These are phyloP conservation scores for Avena atlantica DNA, from an alignment of 176 grass and related monocot species.

Conservation along the genomic window DNA sequence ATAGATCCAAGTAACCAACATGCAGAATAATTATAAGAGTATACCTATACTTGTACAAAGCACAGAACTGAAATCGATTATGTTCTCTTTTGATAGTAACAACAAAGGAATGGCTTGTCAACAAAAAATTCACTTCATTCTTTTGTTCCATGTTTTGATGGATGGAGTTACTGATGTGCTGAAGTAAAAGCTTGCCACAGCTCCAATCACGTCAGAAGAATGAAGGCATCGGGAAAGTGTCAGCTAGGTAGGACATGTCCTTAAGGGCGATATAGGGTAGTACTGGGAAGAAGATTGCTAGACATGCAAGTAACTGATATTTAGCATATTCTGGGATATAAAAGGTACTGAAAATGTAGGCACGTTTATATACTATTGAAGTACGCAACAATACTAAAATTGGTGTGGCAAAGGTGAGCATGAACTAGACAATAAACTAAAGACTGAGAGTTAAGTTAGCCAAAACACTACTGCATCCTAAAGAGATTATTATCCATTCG, in stretches of 20 bases:
- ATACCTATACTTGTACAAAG: background rate
- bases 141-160: conserved; percentile 12
- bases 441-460: conserved; percentile 16
- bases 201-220: conserved; percentile 17
- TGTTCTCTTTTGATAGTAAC: conserved; percentile 5
- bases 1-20: background rate
- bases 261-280: background rate
- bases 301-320: background rate
- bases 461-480: background rate
- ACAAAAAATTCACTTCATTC: conserved; percentile 3
- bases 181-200: conserved; percentile 2
- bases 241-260: background rate
- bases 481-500: conserved; percentile 9
- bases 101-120: background rate
- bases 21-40: conserved; percentile 17
- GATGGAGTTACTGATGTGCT: background rate
- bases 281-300: conserved; percentile 13
- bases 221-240: background rate
- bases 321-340: background rate
- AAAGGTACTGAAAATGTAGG: conserved; percentile 12
- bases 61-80: background rate
- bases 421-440: conserved; percentile 3
- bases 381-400: background rate
- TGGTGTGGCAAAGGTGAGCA: background rate
- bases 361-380: background rate